A percentile compares a stretch with the other conserved stretches of the same genome.
These are phyloP conservation scores for Pseudognaphalium luteoalbum DNA, from an alignment of 129 eudicot species.

Conservation along the genomic window DNA sequence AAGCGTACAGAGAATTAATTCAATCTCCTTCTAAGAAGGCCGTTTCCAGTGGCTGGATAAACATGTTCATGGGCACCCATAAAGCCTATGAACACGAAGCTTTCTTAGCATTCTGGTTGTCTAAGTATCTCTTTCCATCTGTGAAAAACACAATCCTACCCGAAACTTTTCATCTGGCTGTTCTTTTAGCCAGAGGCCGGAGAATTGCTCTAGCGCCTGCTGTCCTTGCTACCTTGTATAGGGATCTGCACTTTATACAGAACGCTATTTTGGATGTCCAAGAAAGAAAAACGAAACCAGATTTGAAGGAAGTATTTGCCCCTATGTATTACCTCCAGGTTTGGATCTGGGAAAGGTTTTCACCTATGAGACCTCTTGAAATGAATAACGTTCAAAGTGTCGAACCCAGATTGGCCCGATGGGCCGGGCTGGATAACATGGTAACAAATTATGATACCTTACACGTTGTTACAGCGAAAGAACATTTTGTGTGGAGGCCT, in stretches of 20 bases:
- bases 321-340: constrained; percentile 43
- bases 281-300: not conserved
- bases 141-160: not conserved
- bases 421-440: constrained; percentile 23
- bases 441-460: not conserved
- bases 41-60: constrained; percentile 32
- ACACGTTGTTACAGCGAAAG: constrained; percentile 14
- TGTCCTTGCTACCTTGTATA: constrained; percentile 56
- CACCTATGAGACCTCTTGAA: constrained; percentile 9
- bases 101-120: constrained; percentile 50
- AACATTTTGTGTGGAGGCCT: constrained; percentile 50
- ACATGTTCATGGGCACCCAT: constrained; percentile 32
- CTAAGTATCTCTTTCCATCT: constrained; percentile 40
- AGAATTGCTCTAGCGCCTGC: constrained; percentile 52
- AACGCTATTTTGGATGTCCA: constrained; percentile 2
- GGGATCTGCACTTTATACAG: constrained; percentile 42
- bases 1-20: constrained; percentile 1
- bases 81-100: constrained; percentile 51
- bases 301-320: constrained; percentile 13
- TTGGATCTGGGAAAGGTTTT: constrained; percentile 52
- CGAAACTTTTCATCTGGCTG: constrained; percentile 37
- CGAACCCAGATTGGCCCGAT: constrained; percentile 45
- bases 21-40: constrained; percentile 6
- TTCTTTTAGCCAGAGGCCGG: constrained; percentile 41
- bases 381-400: not conserved